These are phyloP conservation scores for Mycosphaerella arachidis DNA, from an alignment of 2,329 filamentous ascomycete species.

Conservation along the genomic window DNA sequence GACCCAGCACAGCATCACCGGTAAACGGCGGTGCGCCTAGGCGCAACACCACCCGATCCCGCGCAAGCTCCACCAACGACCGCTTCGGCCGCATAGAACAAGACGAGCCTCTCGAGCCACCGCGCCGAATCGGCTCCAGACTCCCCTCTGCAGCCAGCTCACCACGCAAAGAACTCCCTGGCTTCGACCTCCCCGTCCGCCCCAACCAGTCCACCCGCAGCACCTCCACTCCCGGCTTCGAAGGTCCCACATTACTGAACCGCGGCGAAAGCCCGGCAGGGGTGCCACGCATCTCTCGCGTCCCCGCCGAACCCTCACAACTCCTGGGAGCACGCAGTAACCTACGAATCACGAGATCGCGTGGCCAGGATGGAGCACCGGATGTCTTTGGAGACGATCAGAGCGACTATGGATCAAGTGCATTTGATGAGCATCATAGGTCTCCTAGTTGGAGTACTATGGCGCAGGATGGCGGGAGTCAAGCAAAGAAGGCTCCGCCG, in stretches of 20 bases:
- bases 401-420: constrained; percentile 41
- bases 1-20: constrained; percentile 27
- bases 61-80: constrained; percentile 58
- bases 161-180: constrained; percentile 39
- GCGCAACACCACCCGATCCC: constrained; percentile 49
- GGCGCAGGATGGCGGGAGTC: constrained; percentile 12
- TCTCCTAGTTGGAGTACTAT: constrained; percentile 46
- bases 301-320: constrained; percentile 52
- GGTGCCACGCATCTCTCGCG: constrained; percentile 46
- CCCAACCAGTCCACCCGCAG: constrained; percentile 46
- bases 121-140: constrained; percentile 51
- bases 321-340: constrained; percentile 47
- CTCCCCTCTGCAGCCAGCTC: constrained; percentile 38
- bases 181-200: constrained; percentile 43
- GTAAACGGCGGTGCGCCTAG: constrained; percentile 21
- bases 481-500: constrained; percentile 57
- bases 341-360: constrained; percentile 38
- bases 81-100: constrained; percentile 52
- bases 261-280: constrained; percentile 49
- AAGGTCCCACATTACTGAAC: constrained; percentile 45
- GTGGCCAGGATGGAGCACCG: constrained; percentile 26
- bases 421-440: constrained; percentile 31
- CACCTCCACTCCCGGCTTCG: constrained; percentile 48
- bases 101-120: constrained; percentile 51
- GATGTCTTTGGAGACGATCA: constrained; percentile 53